A percentile compares a stretch with the other conserved stretches of the same genome.
Conservation (phyloP, 495 filamentous ascomycete genomes). For the Rostrohypoxylon terebratum region DNA sequence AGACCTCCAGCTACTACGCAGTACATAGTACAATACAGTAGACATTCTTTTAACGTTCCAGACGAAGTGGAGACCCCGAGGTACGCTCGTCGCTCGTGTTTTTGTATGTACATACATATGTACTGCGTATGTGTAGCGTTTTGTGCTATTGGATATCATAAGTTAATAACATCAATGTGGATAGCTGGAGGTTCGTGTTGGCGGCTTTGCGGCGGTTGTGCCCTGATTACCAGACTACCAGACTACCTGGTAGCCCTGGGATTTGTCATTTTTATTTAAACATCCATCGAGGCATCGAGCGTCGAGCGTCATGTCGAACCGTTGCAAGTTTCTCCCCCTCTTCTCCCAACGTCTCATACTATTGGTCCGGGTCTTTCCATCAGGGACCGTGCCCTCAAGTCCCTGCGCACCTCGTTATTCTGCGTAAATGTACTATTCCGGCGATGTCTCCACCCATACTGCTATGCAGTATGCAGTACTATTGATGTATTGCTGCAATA, state of each 20-base stretch:
- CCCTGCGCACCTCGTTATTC: background rate
- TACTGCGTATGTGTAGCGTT: background rate
- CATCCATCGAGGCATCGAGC: conserved; percentile 15
- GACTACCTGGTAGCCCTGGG: no score
- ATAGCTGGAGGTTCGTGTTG: background rate
- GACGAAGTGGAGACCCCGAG: conserved; percentile 33
- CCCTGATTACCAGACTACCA: no score
- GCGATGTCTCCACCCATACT: background rate
- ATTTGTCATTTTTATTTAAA: conserved; percentile 18
- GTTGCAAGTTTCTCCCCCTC: conserved; percentile 1
- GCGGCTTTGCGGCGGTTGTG: conserved; percentile 3
- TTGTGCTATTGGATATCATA: no score
- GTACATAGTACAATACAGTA: no score
- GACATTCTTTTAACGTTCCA: conserved; percentile 35
- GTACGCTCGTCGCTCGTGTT: conserved; percentile 14
- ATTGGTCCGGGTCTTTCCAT: conserved; percentile 37
- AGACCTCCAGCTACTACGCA: no score
- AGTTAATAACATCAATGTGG: background rate
- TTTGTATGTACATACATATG: conserved; percentile 10
- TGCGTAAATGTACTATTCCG: background rate
- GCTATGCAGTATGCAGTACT: background rate
- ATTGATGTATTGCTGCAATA: conserved; percentile 5
- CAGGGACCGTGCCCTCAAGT: background rate
- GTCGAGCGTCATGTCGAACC: background rate
- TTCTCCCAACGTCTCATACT: background rate